These are phyloP conservation scores for Hanseniaspora singularis DNA, from an alignment of 805 yeast species.

Conservation along the genomic window DNA sequence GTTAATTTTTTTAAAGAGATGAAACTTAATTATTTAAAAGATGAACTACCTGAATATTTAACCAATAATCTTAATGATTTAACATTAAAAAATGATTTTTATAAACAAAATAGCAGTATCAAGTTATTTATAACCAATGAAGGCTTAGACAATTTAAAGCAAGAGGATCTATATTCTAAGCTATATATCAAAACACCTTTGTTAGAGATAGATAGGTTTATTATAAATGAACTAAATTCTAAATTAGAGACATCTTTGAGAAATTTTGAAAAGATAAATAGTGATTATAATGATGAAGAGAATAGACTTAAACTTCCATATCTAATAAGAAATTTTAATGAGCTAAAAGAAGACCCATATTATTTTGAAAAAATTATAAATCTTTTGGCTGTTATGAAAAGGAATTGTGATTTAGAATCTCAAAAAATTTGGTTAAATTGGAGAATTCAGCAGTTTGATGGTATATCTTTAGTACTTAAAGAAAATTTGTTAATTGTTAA, in stretches of 20 bases:
- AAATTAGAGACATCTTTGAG: conserved; percentile 2
- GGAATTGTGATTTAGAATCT: conserved; percentile 41
- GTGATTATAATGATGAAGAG: conserved; percentile 6
- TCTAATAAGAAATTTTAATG: conserved; percentile 1
- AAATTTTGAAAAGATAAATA: conserved; percentile 5
- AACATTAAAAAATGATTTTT: not conserved
- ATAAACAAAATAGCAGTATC: not conserved
- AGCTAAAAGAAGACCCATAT: not conserved
- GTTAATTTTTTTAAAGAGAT: not conserved
- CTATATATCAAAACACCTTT: conserved; percentile 13
- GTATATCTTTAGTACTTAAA: conserved; percentile 29
- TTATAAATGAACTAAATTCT: conserved; percentile 8
- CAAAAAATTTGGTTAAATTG: conserved; percentile 50
- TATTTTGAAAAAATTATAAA: conserved; percentile 1
- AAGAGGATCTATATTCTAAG: not conserved
- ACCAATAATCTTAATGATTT: not conserved
- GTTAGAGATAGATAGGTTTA: conserved; percentile 12
- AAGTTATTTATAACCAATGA: conserved; percentile 1
- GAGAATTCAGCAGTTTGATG: conserved; percentile 42
- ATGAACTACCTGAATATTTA: conserved; percentile 8
- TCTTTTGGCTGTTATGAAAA: conserved; percentile 31
- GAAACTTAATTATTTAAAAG: not conserved
- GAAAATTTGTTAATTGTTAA: conserved; percentile 23
- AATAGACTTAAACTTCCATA: conserved; percentile 3
- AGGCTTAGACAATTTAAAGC: not conserved